Percentiles rank a stretch among this genome's conserved stretches.
phyloP scores from a whole-genome alignment of 306 rosid genomes.

The Macrotyloma uniflorum region DNA sequence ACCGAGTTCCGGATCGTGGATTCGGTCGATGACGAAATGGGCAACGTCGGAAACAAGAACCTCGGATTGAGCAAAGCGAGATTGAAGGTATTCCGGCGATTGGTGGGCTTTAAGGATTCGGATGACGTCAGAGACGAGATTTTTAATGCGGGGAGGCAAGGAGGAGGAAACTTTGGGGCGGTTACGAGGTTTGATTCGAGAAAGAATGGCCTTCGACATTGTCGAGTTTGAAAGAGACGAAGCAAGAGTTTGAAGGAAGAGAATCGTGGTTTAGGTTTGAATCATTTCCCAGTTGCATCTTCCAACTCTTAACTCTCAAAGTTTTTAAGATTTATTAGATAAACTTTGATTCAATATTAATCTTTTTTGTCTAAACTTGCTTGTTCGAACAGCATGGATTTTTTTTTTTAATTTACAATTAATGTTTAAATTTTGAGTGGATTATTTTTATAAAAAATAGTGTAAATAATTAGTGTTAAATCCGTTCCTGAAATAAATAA shows the following conservation, averaged over 20 bases:
- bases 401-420: too few relatives aligned
- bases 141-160: conserved; percentile 42
- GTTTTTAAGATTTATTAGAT: too few relatives aligned
- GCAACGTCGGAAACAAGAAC: conserved; percentile 63
- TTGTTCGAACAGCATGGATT: too few relatives aligned
- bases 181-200: conserved; percentile 66
- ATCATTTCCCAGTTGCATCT: neutral
- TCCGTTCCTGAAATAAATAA: too few relatives aligned
- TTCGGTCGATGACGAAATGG: conserved; percentile 76
- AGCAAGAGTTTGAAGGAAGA: neutral
- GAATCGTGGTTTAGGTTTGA: neutral
- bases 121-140: conserved; percentile 51
- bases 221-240: neutral
- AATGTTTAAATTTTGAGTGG: too few relatives aligned
- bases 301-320: too few relatives aligned
- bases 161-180: conserved; percentile 30
- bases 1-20: conserved; percentile 58
- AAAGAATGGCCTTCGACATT: conserved; percentile 75
- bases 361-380: too few relatives aligned
- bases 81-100: conserved; percentile 62
- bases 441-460: too few relatives aligned
- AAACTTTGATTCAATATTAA: too few relatives aligned
- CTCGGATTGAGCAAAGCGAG: conserved; percentile 56
- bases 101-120: conserved; percentile 61
- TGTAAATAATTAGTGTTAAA: too few relatives aligned